Conservation (phyloP, 1,139 yeast species). For the Pneumocystis carinii region DNA sequence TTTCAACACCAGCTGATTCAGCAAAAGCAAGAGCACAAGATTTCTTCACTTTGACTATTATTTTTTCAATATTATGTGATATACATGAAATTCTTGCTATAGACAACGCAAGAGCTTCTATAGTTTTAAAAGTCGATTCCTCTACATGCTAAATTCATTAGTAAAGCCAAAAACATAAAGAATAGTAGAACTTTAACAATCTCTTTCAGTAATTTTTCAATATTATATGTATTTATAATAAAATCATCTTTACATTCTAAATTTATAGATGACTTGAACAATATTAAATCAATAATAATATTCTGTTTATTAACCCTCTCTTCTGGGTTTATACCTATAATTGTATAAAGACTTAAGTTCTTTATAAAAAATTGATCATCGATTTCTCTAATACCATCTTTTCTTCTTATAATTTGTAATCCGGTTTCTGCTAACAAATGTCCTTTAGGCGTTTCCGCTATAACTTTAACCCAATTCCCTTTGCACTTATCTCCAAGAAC, state of each 20-base stretch:
- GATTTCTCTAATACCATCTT: slow-evolving; percentile 12
- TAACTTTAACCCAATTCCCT: slow-evolving; percentile 36
- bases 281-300: slow-evolving; percentile 44
- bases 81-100: slow-evolving; percentile 51
- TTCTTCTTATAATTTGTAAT: slow-evolving; percentile 27
- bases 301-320: slow-evolving; percentile 71
- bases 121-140: slow-evolving; percentile 67
- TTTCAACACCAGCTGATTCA: slow-evolving; percentile 77
- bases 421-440: slow-evolving; percentile 42
- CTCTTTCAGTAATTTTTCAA: slow-evolving; percentile 21
- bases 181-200: slow-evolving; percentile 12
- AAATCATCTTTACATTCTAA: background rate
- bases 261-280: slow-evolving; percentile 20
- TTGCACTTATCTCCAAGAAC: slow-evolving; percentile 38
- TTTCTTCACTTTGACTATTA: slow-evolving; percentile 55
- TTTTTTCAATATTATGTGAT: slow-evolving; percentile 25
- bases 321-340: slow-evolving; percentile 83
- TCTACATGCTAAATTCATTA: slow-evolving; percentile 44
- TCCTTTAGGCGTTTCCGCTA: slow-evolving; percentile 37
- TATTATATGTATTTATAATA: slow-evolving; percentile 19
- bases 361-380: slow-evolving; percentile 35
- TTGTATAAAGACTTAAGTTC: slow-evolving; percentile 47
- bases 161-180: slow-evolving; percentile 18
- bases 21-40: slow-evolving; percentile 81
- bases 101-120: slow-evolving; percentile 72